phyloP scores from a whole-genome alignment of 768 basidiomycete genomes.

The Candolleomyces aberdarensis region DNA sequence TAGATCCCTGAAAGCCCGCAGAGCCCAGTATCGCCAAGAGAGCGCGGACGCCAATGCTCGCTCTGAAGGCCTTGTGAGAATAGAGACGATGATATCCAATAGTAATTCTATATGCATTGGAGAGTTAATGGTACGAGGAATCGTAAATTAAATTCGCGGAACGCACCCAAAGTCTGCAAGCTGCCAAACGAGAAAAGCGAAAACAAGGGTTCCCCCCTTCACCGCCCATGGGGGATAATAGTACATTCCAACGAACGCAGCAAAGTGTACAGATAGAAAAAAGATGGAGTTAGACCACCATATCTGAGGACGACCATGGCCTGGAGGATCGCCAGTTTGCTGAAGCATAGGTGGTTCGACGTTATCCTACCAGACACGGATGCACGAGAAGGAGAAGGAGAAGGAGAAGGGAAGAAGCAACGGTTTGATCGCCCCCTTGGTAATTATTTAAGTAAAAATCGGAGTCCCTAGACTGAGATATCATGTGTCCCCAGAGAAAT shows the following conservation, averaged over 20 bases:
- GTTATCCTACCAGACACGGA: background rate
- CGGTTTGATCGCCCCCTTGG: too few species aligned
- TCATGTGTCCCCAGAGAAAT: too few species aligned
- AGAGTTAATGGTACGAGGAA: background rate
- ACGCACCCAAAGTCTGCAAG: conserved; percentile 66
- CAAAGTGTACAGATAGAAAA: conserved; percentile 55
- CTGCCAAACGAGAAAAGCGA: conserved; percentile 66
- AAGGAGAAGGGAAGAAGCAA: too few species aligned
- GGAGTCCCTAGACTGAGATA: too few species aligned
- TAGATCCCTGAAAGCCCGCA: conserved; percentile 76
- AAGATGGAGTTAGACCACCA: conserved; percentile 67
- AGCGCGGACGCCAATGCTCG: conserved; percentile 50
- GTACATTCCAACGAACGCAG: conserved; percentile 50
- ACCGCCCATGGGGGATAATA: conserved; percentile 45
- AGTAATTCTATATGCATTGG: conserved; percentile 47
- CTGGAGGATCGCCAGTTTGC: background rate
- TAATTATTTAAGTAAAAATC: too few species aligned
- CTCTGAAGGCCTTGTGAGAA: conserved; percentile 70
- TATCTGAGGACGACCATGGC: conserved; percentile 27
- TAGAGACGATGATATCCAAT: conserved; percentile 80
- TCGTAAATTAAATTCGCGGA: background rate
- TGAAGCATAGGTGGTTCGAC: background rate
- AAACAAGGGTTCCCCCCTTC: conserved; percentile 41
- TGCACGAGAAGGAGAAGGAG: too few species aligned
- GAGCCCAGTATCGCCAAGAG: conserved; percentile 65